phyloP scores from a whole-genome alignment of 2,329 filamentous ascomycete species.

The Metarhizium guizhouense region DNA sequence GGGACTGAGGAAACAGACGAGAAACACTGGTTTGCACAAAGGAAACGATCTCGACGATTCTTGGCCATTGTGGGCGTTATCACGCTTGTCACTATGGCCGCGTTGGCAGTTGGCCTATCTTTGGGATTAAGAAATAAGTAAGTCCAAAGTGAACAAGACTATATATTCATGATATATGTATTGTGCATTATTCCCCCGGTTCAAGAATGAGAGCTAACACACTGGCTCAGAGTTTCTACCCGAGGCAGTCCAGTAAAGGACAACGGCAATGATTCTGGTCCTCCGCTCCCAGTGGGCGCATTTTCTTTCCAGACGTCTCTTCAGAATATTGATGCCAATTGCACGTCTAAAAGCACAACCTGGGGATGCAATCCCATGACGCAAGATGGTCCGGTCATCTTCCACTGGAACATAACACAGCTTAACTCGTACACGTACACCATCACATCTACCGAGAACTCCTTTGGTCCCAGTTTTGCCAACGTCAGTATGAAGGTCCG shows the following conservation, averaged over 20 bases:
- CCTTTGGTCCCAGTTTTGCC: slow-evolving; percentile 46
- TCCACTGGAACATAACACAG: slow-evolving; percentile 51
- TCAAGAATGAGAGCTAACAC: neutral
- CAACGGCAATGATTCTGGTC: neutral
- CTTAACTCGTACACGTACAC: slow-evolving; percentile 31
- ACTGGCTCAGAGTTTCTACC: slow-evolving; percentile 1
- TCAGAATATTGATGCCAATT: slow-evolving; percentile 40
- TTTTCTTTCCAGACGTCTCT: slow-evolving; percentile 53
- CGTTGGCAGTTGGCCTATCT: slow-evolving; percentile 29
- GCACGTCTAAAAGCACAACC: slow-evolving; percentile 47
- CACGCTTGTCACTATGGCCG: slow-evolving; percentile 22
- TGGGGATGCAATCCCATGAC: slow-evolving; percentile 55
- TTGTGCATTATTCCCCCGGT: neutral
- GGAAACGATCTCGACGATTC: slow-evolving; percentile 24
- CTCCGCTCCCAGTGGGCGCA: slow-evolving; percentile 50
- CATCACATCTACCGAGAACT: slow-evolving; percentile 45
- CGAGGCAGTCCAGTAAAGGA: slow-evolving; percentile 3
- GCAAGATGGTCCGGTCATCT: slow-evolving; percentile 35
- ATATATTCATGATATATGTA: neutral
- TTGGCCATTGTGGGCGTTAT: slow-evolving; percentile 19
- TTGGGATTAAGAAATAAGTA: slow-evolving; percentile 28
- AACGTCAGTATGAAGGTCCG: slow-evolving; percentile 40
- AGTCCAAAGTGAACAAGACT: neutral
- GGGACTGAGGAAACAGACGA: slow-evolving; percentile 1
- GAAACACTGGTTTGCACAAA: slow-evolving; percentile 10